A percentile compares a stretch with the other conserved stretches of the same genome.
These are phyloP conservation scores for Zalerion maritima DNA, from an alignment of 495 filamentous ascomycete species.

Conservation along the genomic window DNA sequence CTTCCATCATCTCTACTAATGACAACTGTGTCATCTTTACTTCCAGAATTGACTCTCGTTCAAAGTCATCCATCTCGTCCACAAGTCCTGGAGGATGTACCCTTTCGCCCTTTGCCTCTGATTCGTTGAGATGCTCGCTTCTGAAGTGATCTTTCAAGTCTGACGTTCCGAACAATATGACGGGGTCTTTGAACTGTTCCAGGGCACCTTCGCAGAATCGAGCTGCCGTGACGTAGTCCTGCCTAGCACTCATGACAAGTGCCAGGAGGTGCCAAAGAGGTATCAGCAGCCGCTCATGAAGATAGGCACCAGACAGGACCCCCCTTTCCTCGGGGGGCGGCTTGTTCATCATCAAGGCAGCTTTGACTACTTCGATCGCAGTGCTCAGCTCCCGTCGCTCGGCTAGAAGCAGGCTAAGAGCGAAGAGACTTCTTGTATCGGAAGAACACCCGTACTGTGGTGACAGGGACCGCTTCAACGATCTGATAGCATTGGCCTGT, in stretches of 20 bases:
- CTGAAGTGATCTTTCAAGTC: conserved; percentile 28
- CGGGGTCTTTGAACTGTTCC: conserved; percentile 58
- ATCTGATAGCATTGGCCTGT: conserved; percentile 57
- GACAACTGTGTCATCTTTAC: conserved; percentile 89
- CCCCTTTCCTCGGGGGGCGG: conserved; percentile 17
- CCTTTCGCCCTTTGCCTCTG: conserved; percentile 19
- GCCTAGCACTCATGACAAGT: conserved; percentile 68
- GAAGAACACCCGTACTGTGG: conserved; percentile 44
- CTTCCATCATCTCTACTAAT: conserved; percentile 68
- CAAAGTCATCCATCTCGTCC: conserved; percentile 57
- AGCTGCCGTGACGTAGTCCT: conserved; percentile 67
- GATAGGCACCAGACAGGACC: conserved; percentile 24
- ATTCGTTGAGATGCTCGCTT: conserved; percentile 41
- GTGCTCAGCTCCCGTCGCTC: conserved; percentile 63
- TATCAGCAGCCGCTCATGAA: conserved; percentile 42
- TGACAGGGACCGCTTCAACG: conserved; percentile 54
- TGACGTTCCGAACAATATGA: conserved; percentile 38
- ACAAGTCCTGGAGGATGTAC: conserved; percentile 34
- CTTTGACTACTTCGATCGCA: conserved; percentile 63
- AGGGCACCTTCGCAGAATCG: conserved; percentile 79
- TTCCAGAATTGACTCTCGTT: conserved; percentile 71
- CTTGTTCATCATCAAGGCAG: conserved; percentile 32
- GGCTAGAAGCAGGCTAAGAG: conserved; percentile 62
- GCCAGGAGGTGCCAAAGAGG: conserved; percentile 78
- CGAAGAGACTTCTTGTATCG: conserved; percentile 60